Conservation (phyloP, 2,329 filamentous ascomycete genomes). For the Fusarium praegraminearum region DNA sequence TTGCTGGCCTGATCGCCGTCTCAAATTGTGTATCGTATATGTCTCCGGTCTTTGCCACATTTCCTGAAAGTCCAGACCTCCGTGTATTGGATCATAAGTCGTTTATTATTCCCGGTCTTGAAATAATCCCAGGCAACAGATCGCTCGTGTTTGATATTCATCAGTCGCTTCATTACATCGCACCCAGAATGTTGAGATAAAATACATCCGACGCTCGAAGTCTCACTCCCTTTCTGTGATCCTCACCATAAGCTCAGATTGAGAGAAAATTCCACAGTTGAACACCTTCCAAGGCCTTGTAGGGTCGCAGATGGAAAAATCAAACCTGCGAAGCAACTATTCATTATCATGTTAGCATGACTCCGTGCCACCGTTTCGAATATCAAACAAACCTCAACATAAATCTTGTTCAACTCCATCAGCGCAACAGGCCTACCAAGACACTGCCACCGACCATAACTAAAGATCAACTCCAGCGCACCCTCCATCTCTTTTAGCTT, state of each 20-base stretch:
- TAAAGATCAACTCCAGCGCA: slow-evolving; percentile 55
- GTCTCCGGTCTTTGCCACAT: not conserved
- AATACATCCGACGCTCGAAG: too few relatives aligned
- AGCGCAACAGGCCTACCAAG: slow-evolving; percentile 55
- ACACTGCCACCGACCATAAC: slow-evolving; percentile 56
- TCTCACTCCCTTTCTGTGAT: not conserved
- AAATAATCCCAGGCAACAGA: not conserved
- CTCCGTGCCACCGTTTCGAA: rapidly evolving
- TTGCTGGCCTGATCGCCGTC: not conserved
- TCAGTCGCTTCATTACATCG: not conserved
- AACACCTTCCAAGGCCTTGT: slow-evolving; percentile 50
- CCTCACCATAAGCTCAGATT: slow-evolving; percentile 49
- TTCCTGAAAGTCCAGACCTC: not conserved
- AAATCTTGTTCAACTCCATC: slow-evolving; percentile 56
- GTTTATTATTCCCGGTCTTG: not conserved
- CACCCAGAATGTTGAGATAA: too few relatives aligned
- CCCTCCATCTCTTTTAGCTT: slow-evolving; percentile 52
- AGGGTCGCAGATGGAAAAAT: slow-evolving; percentile 50
- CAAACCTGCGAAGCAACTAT: slow-evolving; percentile 50
- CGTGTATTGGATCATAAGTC: not conserved
- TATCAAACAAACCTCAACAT: slow-evolving; percentile 54
- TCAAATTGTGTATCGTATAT: not conserved
- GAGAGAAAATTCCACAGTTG: slow-evolving; percentile 49
- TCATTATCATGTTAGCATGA: not conserved
- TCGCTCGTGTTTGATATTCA: not conserved